phyloP scores from a whole-genome alignment of 208 protist genomes.

The Trypanosoma lewisi region DNA sequence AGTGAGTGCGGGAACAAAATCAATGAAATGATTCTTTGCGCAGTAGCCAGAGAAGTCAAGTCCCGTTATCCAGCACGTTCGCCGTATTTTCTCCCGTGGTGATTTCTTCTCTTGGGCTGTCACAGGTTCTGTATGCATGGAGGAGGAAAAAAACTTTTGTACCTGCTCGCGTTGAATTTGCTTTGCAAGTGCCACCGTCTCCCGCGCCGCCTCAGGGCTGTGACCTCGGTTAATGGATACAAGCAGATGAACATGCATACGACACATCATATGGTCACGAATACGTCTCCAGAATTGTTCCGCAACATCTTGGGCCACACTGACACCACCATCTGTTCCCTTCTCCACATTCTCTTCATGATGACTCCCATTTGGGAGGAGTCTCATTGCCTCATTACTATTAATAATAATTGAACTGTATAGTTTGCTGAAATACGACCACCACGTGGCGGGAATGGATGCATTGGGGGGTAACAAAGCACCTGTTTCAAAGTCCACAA shows the following conservation, averaged over 20 bases:
- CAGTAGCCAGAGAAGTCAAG: conserved; percentile 89
- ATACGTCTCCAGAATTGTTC: conserved; percentile 11
- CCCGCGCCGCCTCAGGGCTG: conserved; percentile 26
- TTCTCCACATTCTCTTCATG: background rate
- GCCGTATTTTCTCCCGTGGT: conserved; percentile 22
- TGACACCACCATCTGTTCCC: background rate
- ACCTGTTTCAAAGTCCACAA: conserved; percentile 65
- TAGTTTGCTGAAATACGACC: conserved; percentile 6
- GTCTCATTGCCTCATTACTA: too few species aligned
- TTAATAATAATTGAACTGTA: conserved; percentile 19
- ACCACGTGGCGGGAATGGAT: conserved; percentile 11
- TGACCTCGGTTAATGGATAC: conserved; percentile 72
- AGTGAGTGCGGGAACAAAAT: conserved; percentile 42
- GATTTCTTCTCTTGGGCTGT: background rate
- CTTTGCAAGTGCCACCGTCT: conserved; percentile 46
- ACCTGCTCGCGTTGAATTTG: conserved; percentile 46
- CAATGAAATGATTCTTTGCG: conserved; percentile 62
- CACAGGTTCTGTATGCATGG: background rate
- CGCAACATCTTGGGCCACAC: background rate
- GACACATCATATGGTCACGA: conserved; percentile 8
- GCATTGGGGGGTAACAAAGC: conserved; percentile 27
- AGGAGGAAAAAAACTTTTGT: conserved; percentile 27
- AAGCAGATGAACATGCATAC: conserved; percentile 80
- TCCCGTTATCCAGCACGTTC: conserved; percentile 75
- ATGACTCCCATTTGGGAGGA: too few species aligned